Evolutionary conservation across 2,329 filamentous ascomycete species (phyloP).

Genomic region (Exophiala lecanii-corni): DNA sequence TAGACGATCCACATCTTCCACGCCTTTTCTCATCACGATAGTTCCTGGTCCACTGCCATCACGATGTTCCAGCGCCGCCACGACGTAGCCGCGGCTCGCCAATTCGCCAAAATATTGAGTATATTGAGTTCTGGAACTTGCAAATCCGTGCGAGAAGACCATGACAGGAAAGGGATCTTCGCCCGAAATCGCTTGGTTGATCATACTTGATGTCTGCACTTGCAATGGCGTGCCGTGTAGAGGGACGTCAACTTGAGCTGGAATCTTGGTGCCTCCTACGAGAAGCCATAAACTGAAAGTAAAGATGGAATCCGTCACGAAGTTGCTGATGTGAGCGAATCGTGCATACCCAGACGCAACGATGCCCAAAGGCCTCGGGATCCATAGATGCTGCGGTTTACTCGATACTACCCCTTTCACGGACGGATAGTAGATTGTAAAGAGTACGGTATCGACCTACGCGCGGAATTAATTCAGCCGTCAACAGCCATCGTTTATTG

Average conservation of each 20-base stretch:
- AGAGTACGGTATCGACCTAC: slow-evolving; percentile 26
- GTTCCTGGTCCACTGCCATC: slow-evolving; percentile 26
- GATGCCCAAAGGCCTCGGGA: slow-evolving; percentile 22
- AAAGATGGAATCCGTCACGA: slow-evolving; percentile 22
- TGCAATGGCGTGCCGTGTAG: slow-evolving; percentile 12
- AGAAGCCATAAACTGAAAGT: slow-evolving; percentile 22
- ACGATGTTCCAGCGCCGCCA: slow-evolving; percentile 26
- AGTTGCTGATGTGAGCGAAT: slow-evolving; percentile 26
- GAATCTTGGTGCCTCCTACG: slow-evolving; percentile 24
- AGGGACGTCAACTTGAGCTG: slow-evolving; percentile 27
- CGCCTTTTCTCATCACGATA: slow-evolving; percentile 17
- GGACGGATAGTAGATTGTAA: slow-evolving; percentile 27
- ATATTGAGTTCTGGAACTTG: slow-evolving; percentile 26
- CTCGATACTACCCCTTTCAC: slow-evolving; percentile 12
- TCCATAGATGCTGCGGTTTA: slow-evolving; percentile 25
- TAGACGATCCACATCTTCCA: slow-evolving; percentile 8
- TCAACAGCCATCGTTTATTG: neutral
- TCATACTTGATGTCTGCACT: slow-evolving; percentile 4
- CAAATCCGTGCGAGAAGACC: slow-evolving; percentile 27
- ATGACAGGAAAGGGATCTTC: slow-evolving; percentile 24
- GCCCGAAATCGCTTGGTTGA: neutral
- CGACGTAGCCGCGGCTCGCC: slow-evolving; percentile 23
- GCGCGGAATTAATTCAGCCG: neutral
- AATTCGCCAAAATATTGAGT: slow-evolving; percentile 26
- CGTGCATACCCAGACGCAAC: slow-evolving; percentile 24